phyloP scores from a whole-genome alignment of 2,329 filamentous ascomycete species.

The Westerdykella ornata region DNA sequence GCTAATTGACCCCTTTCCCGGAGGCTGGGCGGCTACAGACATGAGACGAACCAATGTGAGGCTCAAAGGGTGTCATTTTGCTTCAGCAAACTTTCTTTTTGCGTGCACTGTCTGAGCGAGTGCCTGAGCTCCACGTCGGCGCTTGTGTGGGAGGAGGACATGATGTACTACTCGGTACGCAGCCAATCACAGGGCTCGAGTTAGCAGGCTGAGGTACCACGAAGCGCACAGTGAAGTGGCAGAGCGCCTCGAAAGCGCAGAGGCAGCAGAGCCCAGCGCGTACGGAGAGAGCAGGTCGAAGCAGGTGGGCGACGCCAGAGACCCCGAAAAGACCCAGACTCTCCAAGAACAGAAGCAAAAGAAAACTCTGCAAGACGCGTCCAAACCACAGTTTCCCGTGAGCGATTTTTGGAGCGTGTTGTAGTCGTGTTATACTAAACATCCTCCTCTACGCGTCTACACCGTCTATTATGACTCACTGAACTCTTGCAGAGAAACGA shows the following conservation, averaged over 20 bases:
- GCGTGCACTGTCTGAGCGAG: no score
- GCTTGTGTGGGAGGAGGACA: no score
- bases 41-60: no score
- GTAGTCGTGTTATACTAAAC: conserved; percentile 30
- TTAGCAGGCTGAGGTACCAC: no score
- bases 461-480: conserved; percentile 27
- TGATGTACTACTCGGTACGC: no score
- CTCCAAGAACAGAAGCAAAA: neutral
- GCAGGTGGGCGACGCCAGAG: no score
- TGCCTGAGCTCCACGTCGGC: no score
- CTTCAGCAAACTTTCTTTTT: no score
- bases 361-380: conserved; percentile 21
- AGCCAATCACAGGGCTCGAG: no score
- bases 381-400: conserved; percentile 22
- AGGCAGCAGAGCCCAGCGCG: neutral
- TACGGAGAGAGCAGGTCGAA: neutral
- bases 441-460: conserved; percentile 15
- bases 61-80: no score
- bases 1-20: conserved; percentile 19
- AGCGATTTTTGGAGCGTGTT: conserved; percentile 30
- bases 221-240: no score
- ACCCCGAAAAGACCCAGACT: no score
- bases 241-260: conserved; percentile 13
- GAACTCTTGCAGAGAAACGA: conserved; percentile 21
- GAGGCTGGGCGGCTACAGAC: conserved; percentile 23